These are phyloP conservation scores for Arthroderma sp. DNA, from an alignment of 2,329 filamentous ascomycete genomes.

Conservation along the genomic window DNA sequence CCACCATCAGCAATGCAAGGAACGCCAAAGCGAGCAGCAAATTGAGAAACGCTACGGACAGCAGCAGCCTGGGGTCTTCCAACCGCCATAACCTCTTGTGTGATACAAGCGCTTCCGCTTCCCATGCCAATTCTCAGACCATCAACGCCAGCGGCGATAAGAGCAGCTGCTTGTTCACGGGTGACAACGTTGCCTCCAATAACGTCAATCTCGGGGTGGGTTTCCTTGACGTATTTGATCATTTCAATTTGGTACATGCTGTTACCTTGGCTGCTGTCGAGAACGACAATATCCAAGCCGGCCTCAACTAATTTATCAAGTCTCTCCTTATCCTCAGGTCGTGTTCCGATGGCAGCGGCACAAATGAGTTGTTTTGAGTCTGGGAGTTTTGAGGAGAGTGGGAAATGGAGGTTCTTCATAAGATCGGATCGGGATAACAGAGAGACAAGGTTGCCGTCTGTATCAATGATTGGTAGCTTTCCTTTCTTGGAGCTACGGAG, in stretches of 20 bases:
- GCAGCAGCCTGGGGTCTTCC: slow-evolving; percentile 90
- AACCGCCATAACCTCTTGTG: slow-evolving; percentile 98
- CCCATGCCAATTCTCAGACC: slow-evolving; percentile 98
- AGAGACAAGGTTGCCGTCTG: slow-evolving; percentile 71
- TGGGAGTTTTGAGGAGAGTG: slow-evolving; percentile 86
- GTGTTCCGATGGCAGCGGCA: slow-evolving; percentile 87
- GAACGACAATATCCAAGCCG: slow-evolving; percentile 84
- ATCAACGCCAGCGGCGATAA: slow-evolving; percentile 90
- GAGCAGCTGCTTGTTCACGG: slow-evolving; percentile 78
- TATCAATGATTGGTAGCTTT: slow-evolving; percentile 86
- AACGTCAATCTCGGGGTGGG: slow-evolving; percentile 75
- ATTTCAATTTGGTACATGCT: slow-evolving; percentile 98
- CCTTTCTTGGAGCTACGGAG: slow-evolving; percentile 95
- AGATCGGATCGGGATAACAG: slow-evolving; percentile 89
- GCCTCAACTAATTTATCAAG: slow-evolving; percentile 83
- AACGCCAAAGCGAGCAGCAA: slow-evolving; percentile 85
- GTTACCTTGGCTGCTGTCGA: slow-evolving; percentile 96
- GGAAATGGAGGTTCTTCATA: slow-evolving; percentile 98
- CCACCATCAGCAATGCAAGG: slow-evolving; percentile 97
- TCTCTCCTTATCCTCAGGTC: slow-evolving; percentile 79
- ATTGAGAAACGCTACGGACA: slow-evolving; percentile 77
- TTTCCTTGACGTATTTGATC: slow-evolving; percentile 89
- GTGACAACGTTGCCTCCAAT: slow-evolving; percentile 98
- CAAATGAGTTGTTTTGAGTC: slow-evolving; percentile 96
- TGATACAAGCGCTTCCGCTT: slow-evolving; percentile 94